A percentile compares a stretch with the other conserved stretches of the same genome.
Conservation (phyloP, 148 eudicot species). For the Chenopodium suecicum region DNA sequence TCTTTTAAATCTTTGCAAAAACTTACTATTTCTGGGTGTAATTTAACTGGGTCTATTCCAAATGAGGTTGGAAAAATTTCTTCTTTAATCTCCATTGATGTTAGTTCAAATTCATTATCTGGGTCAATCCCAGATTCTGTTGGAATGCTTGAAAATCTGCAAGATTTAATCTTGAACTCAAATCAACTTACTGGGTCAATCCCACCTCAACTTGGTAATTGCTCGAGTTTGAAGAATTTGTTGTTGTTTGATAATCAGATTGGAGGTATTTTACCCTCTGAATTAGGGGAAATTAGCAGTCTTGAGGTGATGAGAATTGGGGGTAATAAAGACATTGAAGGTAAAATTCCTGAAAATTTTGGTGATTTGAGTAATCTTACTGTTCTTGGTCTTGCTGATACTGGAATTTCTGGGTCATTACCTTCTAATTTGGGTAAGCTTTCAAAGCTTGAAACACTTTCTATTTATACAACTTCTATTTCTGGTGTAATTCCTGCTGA, state of each 20-base stretch:
- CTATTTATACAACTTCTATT: slow-evolving; percentile 62
- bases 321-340: slow-evolving; percentile 54
- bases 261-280: slow-evolving; percentile 41
- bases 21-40: slow-evolving; percentile 40
- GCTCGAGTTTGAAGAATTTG: slow-evolving; percentile 39
- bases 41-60: slow-evolving; percentile 59
- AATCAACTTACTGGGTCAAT: slow-evolving; percentile 54
- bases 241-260: slow-evolving; percentile 47
- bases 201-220: slow-evolving; percentile 42
- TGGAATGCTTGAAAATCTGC: slow-evolving; percentile 41
- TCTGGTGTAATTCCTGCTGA: slow-evolving; percentile 67
- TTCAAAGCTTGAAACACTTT: slow-evolving; percentile 51
- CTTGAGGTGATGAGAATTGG: slow-evolving; percentile 48
- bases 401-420: slow-evolving; percentile 52
- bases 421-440: slow-evolving; percentile 53
- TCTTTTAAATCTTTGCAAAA: slow-evolving; percentile 33
- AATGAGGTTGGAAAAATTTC: slow-evolving; percentile 35
- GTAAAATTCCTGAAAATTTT: slow-evolving; percentile 46
- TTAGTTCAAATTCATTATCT: slow-evolving; percentile 47
- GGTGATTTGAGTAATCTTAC: slow-evolving; percentile 46
- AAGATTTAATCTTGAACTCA: slow-evolving; percentile 50
- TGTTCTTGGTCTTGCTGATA: slow-evolving; percentile 61
- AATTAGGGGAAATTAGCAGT: slow-evolving; percentile 30
- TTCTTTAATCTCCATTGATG: slow-evolving; percentile 36
- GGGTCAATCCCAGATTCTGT: slow-evolving; percentile 48